These are phyloP conservation scores for Coemansia sp. DNA, from an alignment of 192 early-diverging fungal genomes.

Conservation along the genomic window DNA sequence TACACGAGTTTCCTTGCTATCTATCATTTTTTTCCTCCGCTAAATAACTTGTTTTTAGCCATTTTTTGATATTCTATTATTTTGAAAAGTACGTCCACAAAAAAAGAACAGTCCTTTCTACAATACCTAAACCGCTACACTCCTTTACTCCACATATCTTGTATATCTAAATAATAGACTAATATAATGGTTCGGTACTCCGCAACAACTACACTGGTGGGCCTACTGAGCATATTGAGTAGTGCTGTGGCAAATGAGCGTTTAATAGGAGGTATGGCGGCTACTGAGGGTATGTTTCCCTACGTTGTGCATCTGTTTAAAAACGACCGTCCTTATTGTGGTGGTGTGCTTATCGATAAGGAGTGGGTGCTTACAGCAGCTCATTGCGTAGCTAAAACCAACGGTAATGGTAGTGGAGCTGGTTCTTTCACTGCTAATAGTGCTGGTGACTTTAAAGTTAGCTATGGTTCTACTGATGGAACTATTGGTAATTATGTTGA, in stretches of 20 bases:
- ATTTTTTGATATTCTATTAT: neutral
- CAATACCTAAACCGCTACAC: too few species aligned
- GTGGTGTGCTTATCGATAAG: constrained; percentile 36
- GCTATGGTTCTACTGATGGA: constrained; percentile 31
- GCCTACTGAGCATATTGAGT: constrained; percentile 5
- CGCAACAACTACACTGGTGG: neutral
- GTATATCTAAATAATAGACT: too few species aligned
- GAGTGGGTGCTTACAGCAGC: constrained; percentile 56
- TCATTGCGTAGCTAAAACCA: constrained; percentile 39
- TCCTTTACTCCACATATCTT: too few species aligned
- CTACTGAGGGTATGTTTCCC: constrained; percentile 29
- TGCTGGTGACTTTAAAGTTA: constrained; percentile 26
- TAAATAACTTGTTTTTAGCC: neutral
- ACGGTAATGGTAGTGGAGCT: constrained; percentile 19
- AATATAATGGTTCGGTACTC: too few species aligned
- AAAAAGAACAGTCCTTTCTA: too few species aligned
- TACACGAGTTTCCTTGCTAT: too few species aligned
- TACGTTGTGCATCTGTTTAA: constrained; percentile 50
- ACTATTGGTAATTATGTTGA: constrained; percentile 16
- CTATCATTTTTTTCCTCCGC: too few species aligned
- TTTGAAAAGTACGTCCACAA: neutral
- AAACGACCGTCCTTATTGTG: constrained; percentile 40
- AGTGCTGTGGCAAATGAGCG: constrained; percentile 5
- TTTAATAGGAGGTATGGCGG: constrained; percentile 42
- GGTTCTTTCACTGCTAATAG: constrained; percentile 16